These are phyloP conservation scores for Talaromyces pinophilus DNA, from an alignment of 2,329 filamentous ascomycete genomes.

Conservation along the genomic window DNA sequence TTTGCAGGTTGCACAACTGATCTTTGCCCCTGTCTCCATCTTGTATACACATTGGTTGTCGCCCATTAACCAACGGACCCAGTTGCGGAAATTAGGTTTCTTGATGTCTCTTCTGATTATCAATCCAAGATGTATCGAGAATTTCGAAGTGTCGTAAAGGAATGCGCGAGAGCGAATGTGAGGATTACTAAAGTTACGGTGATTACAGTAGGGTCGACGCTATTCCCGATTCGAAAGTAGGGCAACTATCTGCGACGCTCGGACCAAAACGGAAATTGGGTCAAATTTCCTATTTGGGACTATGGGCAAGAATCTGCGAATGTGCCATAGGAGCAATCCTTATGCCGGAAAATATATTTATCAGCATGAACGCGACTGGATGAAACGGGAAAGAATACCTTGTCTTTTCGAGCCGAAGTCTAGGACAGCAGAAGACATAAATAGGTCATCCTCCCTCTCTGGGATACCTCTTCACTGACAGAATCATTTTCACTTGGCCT, in stretches of 20 bases:
- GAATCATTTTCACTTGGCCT: not conserved
- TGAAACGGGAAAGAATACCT: not conserved
- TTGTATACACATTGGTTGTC: not conserved
- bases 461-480: not conserved
- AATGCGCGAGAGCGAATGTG: not conserved
- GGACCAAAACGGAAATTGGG: not conserved
- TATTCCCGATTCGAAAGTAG: not conserved
- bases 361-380: not conserved
- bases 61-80: not conserved
- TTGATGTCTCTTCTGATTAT: not conserved
- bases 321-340: not conserved
- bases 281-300: not conserved
- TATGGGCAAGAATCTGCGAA: conserved; percentile 1
- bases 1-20: conserved; percentile 2
- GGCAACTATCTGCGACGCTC: conserved; percentile 8
- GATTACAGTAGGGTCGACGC: not conserved
- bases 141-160: not conserved
- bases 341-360: not conserved
- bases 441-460: not conserved
- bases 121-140: not conserved
- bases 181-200: not conserved
- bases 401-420: not conserved
- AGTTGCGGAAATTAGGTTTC: too few species aligned
- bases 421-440: not conserved
- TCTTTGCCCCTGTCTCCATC: not conserved